Base-by-base conservation (phyloP, 345 rosid species). In the Gynandropsis gynandra region DNA sequence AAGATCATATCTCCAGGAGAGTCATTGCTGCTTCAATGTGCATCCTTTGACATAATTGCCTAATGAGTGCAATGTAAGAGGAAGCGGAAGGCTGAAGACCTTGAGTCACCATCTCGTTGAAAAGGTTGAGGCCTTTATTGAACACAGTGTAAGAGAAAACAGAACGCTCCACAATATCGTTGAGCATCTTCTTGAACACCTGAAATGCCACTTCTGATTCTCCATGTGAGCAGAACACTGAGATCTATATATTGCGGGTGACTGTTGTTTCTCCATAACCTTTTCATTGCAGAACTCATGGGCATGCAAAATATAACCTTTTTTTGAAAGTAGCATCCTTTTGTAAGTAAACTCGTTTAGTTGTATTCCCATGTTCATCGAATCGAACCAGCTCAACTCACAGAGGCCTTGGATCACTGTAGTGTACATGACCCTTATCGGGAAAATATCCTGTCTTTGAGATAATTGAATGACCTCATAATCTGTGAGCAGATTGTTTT, bases 291-390 rank as follows among this genome's bases (percentile, higher is more conserved):
- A 63, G 13, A 85, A 55, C 42, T 53, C 44, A 35, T 65, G 36
- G 35, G 85, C 85, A 41, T 69, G 72, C 66, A 47, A 70, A 42
- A 72, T 34, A 42, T 78, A 67, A 18, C 80, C 80, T 42, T 62
- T 50, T 64, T 75, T 80, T n/a, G 79, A 72, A 15, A 71, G 71
- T 54, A 85, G 77, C 74, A 85, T 66, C 54, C 78, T 66, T n/a
- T 81, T 71, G 64, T 74, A 80, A 16, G 77, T 68, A 50, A 72
- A 78, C 43, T 72, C 77, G 56, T 85, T 82, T 9, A 85, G 83
- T 17, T 59, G 52, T 47, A 80, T 47, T 31, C 78, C 61, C 56
- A 76, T 80, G 29, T 71, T 61, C 11, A 76, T 52, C 95, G 82
- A 80, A 76, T 85, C 95, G 6, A 72, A 63, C 61, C 76, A 69